Percentiles rank a stretch among this genome's conserved stretches.
Evolutionary conservation across 192 early-diverging fungal genomes (phyloP).

Genomic region (Chytriomyces sp.): DNA sequence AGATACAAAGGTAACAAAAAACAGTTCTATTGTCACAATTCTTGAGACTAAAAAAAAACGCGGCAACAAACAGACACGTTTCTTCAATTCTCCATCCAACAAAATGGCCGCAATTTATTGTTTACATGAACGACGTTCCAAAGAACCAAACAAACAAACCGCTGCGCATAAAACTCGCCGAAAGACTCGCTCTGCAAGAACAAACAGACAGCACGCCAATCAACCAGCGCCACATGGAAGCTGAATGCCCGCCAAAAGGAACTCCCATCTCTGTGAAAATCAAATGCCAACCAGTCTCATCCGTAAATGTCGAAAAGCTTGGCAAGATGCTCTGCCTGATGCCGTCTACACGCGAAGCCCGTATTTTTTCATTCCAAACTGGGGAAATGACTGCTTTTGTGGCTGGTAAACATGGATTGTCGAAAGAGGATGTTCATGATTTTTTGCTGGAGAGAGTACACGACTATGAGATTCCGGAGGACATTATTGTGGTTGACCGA

Average conservation of each 20-base stretch:
- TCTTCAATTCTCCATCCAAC: conserved; percentile 41
- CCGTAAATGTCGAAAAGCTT: neutral
- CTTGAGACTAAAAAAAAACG: neutral
- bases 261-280: neutral
- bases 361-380: neutral
- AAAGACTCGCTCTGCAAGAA: conserved; percentile 45
- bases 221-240: conserved; percentile 43
- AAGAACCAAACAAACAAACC: conserved; percentile 52
- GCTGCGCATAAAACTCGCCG: conserved; percentile 47
- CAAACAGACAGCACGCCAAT: conserved; percentile 35
- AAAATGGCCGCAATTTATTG: conserved; percentile 52
- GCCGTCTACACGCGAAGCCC: neutral
- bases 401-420: neutral
- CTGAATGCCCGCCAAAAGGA: conserved; percentile 1
- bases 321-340: neutral
- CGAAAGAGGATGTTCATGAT: neutral
- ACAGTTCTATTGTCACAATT: neutral
- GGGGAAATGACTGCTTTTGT: neutral
- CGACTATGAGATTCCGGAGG: neutral
- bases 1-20: conserved; percentile 21
- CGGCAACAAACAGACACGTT: conserved; percentile 28
- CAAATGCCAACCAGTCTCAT: neutral
- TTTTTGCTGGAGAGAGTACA: neutral
- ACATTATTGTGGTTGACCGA: neutral
- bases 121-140: conserved; percentile 50